Percentiles rank a stretch among this genome's conserved stretches.
Conservation (phyloP, 2,329 filamentous ascomycete species). For the Aureobasidium sp. region DNA sequence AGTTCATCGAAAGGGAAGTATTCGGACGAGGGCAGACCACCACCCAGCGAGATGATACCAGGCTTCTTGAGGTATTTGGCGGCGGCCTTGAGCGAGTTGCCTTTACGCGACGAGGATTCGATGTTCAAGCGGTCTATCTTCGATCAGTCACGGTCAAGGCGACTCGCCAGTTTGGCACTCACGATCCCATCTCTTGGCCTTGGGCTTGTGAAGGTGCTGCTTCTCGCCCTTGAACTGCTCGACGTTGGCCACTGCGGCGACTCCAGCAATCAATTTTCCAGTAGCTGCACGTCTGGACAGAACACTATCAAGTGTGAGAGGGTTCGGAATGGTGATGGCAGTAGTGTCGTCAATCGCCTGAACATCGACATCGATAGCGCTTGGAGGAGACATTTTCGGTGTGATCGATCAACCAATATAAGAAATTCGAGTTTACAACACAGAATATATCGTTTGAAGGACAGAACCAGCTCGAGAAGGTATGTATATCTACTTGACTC, state of each 20-base stretch:
- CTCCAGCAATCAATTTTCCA: slow-evolving; percentile 65
- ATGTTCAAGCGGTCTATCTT: slow-evolving; percentile 35
- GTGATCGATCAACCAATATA: no score
- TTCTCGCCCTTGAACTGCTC: slow-evolving; percentile 71
- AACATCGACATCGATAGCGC: slow-evolving; percentile 13
- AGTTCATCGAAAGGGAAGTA: slow-evolving; percentile 89
- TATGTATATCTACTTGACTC: slow-evolving; percentile 5
- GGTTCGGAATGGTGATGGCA: slow-evolving; percentile 39
- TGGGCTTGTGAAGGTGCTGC: slow-evolving; percentile 57
- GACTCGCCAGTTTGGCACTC: slow-evolving; percentile 34
- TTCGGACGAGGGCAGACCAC: slow-evolving; percentile 79
- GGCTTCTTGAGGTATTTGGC: slow-evolving; percentile 72
- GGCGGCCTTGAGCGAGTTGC: slow-evolving; percentile 68
- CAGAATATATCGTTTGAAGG: background rate
- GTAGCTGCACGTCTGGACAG: slow-evolving; percentile 60
- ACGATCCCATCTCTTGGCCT: slow-evolving; percentile 80
- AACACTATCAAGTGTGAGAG: slow-evolving; percentile 60
- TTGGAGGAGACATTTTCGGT: slow-evolving; percentile 6
- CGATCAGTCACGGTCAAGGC: background rate
- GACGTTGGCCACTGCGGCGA: slow-evolving; percentile 70
- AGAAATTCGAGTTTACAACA: background rate
- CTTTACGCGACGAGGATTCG: slow-evolving; percentile 49
- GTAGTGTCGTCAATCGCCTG: slow-evolving; percentile 17
- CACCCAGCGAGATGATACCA: slow-evolving; percentile 84
- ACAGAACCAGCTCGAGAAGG: background rate